Conservation (phyloP, 441 rosid genomes). For the Croton setiger region DNA sequence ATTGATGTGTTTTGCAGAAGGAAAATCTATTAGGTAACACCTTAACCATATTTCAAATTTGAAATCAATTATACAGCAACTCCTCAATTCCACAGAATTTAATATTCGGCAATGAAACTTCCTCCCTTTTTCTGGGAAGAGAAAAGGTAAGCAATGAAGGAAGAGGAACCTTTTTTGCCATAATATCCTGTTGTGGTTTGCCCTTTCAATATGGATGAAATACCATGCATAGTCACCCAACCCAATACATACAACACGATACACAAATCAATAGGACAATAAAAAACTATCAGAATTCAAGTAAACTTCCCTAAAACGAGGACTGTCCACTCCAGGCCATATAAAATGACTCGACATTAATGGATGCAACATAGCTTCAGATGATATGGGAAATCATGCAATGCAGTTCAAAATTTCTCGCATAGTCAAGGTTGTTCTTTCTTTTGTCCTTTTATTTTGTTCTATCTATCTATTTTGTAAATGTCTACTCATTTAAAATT, state of each 20-base stretch:
- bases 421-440: conserved; percentile 6
- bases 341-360: not conserved
- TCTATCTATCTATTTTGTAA: not conserved
- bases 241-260: not conserved
- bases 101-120: not conserved
- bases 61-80: not conserved
- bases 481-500: not conserved
- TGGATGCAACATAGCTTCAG: not conserved
- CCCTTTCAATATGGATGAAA: not conserved
- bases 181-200: not conserved
- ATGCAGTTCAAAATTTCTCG: not conserved
- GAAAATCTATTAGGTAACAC: not conserved
- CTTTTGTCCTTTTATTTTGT: not conserved
- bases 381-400: not conserved
- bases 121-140: not conserved
- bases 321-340: not conserved
- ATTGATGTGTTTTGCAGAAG: conserved; percentile 1
- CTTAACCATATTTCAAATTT: not conserved
- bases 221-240: not conserved
- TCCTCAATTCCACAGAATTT: not conserved
- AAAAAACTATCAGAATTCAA: not conserved
- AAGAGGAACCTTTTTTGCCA: too few relatives aligned
- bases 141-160: not conserved
- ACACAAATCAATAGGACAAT: not conserved
- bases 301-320: not conserved